Percentiles rank a stretch among this genome's conserved stretches.
Conservation (phyloP, 139 green algal species). For the Yamagishiella unicocca region DNA sequence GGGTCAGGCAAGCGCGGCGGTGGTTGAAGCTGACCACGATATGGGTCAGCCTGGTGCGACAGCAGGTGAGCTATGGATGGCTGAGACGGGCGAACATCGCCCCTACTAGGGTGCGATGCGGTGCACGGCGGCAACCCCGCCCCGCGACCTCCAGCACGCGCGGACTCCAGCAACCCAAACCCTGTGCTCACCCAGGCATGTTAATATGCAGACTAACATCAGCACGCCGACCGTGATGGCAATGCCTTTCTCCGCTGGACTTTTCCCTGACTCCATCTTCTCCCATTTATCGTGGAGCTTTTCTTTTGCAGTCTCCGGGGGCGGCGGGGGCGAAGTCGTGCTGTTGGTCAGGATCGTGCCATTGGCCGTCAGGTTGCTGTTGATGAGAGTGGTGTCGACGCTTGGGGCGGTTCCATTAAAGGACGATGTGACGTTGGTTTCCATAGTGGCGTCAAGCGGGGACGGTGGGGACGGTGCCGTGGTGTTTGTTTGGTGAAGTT, state of each 20-base stretch:
- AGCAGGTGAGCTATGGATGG: no score
- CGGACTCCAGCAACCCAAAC: neutral
- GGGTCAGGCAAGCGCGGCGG: no score
- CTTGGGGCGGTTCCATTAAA: neutral
- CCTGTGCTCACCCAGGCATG: constrained; percentile 21
- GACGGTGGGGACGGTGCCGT: neutral
- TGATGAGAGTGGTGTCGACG: neutral
- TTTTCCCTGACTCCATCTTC: constrained; percentile 1
- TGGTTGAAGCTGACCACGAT: no score
- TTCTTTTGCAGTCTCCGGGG: neutral
- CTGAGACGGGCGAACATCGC: no score
- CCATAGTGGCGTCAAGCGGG: neutral
- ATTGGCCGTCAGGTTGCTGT: neutral
- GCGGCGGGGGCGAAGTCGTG: neutral
- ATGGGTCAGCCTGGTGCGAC: no score
- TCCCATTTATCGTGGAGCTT: constrained; percentile 3
- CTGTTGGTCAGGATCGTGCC: no score
- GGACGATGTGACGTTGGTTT: neutral
- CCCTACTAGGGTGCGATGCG: no score
- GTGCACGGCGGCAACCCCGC: no score
- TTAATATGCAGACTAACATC: constrained; percentile 35
- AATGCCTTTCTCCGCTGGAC: constrained; percentile 6
- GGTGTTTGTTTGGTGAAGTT: no score
- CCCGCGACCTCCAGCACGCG: no score
- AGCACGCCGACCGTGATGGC: constrained; percentile 43